Evolutionary conservation across 2,329 filamentous ascomycete species (phyloP), one percentile per base, ranked within the genome.

Genomic region (Arthrinium phaeospermum): DNA sequence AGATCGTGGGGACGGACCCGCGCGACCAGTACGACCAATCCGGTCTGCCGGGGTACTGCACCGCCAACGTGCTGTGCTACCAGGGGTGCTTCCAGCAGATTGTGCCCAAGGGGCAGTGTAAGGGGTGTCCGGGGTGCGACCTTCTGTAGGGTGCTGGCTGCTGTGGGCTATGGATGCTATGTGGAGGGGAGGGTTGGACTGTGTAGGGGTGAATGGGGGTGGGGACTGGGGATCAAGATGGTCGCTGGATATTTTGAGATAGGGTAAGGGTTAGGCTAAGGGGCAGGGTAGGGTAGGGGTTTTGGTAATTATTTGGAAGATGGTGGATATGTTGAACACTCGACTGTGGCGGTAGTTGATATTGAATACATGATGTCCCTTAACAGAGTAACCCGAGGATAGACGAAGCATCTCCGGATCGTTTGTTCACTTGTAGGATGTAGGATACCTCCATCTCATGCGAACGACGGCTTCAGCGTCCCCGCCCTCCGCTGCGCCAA

Each of bases 381-480:
- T n/a, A n/a, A n/a, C n/a, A n/a, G n/a, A n/a, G n/a, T n/a, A n/a
- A n/a, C n/a, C n/a, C n/a, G n/a, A n/a, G n/a, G n/a, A n/a, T n/a
- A n/a, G n/a, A n/a, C n/a, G n/a, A n/a, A n/a, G n/a, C n/a, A n/a
- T n/a, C n/a, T n/a, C n/a, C n/a, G n/a, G n/a, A n/a, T n/a, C n/a
- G n/a, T n/a, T n/a, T n/a, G n/a, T n/a, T n/a, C n/a, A n/a, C n/a
- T n/a, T n/a, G n/a, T n/a, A n/a, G n/a, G n/a, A n/a, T n/a, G n/a
- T n/a, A n/a, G n/a, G n/a, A n/a, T n/a, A n/a, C n/a, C n/a, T n/a
- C n/a, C 27, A 30, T 12, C 6, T 19, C 30, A 71, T n/a, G 67
- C 70, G 68, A 71, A 71, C 5, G 64, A 67, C 19, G 70, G 70
- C 64, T 34, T 24, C 45, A 71, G 10, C 3, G 67, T 51, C 2